Conservation (phyloP, 2,329 filamentous ascomycete species). For the Ilyonectria robusta region DNA sequence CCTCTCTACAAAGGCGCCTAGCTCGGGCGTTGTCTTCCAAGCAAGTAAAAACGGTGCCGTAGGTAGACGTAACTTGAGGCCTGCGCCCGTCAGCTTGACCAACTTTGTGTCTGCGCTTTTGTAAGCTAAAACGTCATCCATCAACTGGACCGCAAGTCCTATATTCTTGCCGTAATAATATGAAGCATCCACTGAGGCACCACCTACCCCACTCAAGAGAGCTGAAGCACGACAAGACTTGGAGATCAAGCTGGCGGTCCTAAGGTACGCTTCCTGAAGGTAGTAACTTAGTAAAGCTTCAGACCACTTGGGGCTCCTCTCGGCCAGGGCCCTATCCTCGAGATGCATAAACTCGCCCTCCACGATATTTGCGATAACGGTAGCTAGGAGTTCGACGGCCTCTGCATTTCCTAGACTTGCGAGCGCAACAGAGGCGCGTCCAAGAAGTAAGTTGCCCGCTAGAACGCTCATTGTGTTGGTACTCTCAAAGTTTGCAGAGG, state of each 20-base stretch:
- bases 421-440: constrained; percentile 92
- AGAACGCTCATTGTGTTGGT: constrained; percentile 99
- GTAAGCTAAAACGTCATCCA: constrained; percentile 98
- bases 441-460: constrained; percentile 94
- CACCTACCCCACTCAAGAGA: constrained; percentile 82
- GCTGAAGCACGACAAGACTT: constrained; percentile 95
- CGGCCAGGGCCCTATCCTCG: constrained; percentile 93
- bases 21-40: constrained; percentile 89
- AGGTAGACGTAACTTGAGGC: constrained; percentile 92
- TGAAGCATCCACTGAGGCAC: constrained; percentile 87
- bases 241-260: constrained; percentile 94
- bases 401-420: constrained; percentile 92
- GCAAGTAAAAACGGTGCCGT: constrained; percentile 96
- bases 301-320: constrained; percentile 86
- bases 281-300: constrained; percentile 94
- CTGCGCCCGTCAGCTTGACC: constrained; percentile 94
- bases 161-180: constrained; percentile 97
- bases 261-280: constrained; percentile 97
- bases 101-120: constrained; percentile 87
- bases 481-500: constrained; percentile 94
- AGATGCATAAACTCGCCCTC: constrained; percentile 99
- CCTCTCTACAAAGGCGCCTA: constrained; percentile 90
- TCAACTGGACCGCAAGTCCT: constrained; percentile 94
- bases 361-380: constrained; percentile 96
- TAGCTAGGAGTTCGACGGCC: constrained; percentile 93